Evolutionary conservation across 768 basidiomycete species (phyloP).

Genomic region (Rhizopogon sp.): DNA sequence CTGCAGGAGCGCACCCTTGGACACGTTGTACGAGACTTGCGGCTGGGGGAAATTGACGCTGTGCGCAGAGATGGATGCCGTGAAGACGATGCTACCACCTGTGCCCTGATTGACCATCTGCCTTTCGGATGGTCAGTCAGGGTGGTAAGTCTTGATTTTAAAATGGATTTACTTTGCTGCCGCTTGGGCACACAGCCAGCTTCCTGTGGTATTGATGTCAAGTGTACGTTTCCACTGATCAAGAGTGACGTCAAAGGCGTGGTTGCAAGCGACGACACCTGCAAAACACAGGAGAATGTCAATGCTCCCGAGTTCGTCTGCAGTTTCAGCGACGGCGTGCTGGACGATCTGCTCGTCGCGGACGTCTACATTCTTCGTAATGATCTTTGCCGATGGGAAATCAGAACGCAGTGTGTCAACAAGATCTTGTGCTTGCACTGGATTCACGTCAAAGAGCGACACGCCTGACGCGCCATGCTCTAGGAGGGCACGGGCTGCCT

Average conservation of each 20-base stretch:
- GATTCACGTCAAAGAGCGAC: conserved; percentile 21
- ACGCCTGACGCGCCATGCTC: conserved; percentile 35
- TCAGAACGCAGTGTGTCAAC: conserved; percentile 18
- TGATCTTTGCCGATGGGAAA: conserved; percentile 27
- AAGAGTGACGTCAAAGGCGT: conserved; percentile 26
- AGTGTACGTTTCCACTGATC: conserved; percentile 34
- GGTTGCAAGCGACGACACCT: conserved; percentile 31
- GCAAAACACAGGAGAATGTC: conserved; percentile 39
- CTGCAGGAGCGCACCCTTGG: conserved; percentile 36
- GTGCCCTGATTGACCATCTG: conserved; percentile 37
- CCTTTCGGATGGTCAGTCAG: conserved; percentile 14
- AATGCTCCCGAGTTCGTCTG: conserved; percentile 26
- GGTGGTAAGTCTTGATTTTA: neutral
- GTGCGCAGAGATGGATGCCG: conserved; percentile 39
- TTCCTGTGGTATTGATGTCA: conserved; percentile 40
- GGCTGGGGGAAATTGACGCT: conserved; percentile 37
- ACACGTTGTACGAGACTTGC: conserved; percentile 37
- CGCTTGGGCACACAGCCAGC: conserved; percentile 40
- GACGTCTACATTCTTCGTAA: conserved; percentile 32
- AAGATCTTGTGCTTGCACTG: conserved; percentile 2
- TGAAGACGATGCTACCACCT: conserved; percentile 38
- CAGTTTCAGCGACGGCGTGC: conserved; percentile 21
- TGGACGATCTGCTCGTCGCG: conserved; percentile 17
- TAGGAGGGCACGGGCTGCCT: conserved; percentile 34
- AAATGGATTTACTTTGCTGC: conserved; percentile 29